These are phyloP conservation scores for Penicillium steckii DNA, from an alignment of 495 filamentous ascomycete genomes.

Conservation along the genomic window DNA sequence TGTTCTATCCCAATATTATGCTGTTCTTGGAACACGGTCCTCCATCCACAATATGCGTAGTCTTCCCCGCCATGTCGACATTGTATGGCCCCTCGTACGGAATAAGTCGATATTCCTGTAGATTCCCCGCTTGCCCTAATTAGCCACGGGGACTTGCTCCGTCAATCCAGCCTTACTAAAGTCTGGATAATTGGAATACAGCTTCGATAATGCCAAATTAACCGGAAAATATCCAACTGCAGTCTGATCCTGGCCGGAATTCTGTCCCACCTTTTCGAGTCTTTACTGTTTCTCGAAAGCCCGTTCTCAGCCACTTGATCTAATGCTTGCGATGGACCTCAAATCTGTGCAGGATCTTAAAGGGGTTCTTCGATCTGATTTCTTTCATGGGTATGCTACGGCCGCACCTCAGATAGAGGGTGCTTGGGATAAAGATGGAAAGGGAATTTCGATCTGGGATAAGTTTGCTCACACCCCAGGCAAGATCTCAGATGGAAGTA, in stretches of 20 bases:
- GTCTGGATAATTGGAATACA: conserved; percentile 5
- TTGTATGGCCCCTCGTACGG: neutral
- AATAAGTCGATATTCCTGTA: neutral
- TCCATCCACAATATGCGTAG: too few species aligned
- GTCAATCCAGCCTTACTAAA: neutral
- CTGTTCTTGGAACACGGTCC: too few species aligned
- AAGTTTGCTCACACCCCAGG: conserved; percentile 65
- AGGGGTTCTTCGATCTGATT: conserved; percentile 29
- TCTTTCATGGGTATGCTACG: conserved; percentile 38
- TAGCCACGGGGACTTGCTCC: conserved; percentile 12
- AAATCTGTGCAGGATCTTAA: conserved; percentile 31
- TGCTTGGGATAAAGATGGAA: conserved; percentile 61
- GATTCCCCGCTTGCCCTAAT: conserved; percentile 6
- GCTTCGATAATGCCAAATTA: neutral
- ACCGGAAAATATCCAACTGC: neutral
- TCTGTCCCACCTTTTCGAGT: neutral
- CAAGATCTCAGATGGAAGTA: conserved; percentile 66
- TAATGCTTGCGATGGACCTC: conserved; percentile 24
- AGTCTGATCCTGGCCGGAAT: neutral
- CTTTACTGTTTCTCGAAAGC: neutral
- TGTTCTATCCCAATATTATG: neutral
- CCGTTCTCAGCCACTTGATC: neutral
- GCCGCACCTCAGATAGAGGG: conserved; percentile 65
- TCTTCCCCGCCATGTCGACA: too few species aligned
- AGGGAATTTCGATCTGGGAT: conserved; percentile 72